A percentile compares a stretch with the other conserved stretches of the same genome.
Conservation (phyloP, 1,284 basidiomycete species). For the Ceratobasidium sp. region DNA sequence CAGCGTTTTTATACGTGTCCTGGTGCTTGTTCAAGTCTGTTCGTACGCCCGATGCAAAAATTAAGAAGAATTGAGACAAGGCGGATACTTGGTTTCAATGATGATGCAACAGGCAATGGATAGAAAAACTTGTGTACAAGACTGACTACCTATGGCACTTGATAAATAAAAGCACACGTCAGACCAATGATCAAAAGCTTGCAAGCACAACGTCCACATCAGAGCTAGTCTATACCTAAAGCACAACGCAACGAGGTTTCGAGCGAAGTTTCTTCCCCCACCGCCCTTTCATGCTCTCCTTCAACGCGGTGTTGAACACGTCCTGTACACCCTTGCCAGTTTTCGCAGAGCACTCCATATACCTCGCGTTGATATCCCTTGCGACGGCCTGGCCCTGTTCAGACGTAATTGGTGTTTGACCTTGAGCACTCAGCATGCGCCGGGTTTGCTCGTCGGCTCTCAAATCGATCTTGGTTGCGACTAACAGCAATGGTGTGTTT, state of each 20-base stretch:
- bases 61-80: conserved; percentile 26
- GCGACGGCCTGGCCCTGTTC: conserved; percentile 85
- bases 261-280: conserved; percentile 76
- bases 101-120: conserved; percentile 29
- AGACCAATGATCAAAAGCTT: conserved; percentile 33
- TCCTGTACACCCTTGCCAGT: conserved; percentile 89
- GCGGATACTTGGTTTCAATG: conserved; percentile 32
- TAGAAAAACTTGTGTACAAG: conserved; percentile 34
- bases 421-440: conserved; percentile 93
- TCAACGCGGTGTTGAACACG: conserved; percentile 90
- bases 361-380: conserved; percentile 93
- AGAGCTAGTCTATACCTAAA: conserved; percentile 59
- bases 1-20: conserved; percentile 41
- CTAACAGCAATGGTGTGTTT: conserved; percentile 89
- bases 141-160: conserved; percentile 18
- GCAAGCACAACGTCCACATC: conserved; percentile 15
- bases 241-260: conserved; percentile 79
- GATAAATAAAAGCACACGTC: conserved; percentile 35
- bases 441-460: conserved; percentile 87
- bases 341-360: conserved; percentile 96
- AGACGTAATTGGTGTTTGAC: conserved; percentile 82
- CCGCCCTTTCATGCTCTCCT: conserved; percentile 80
- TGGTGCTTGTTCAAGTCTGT: conserved; percentile 30
- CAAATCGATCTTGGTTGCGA: conserved; percentile 94
- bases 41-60: conserved; percentile 18